A percentile compares a stretch with the other conserved stretches of the same genome.
phyloP scores from a whole-genome alignment of 305 asterid genomes.

The Fraxinus platypoda region DNA sequence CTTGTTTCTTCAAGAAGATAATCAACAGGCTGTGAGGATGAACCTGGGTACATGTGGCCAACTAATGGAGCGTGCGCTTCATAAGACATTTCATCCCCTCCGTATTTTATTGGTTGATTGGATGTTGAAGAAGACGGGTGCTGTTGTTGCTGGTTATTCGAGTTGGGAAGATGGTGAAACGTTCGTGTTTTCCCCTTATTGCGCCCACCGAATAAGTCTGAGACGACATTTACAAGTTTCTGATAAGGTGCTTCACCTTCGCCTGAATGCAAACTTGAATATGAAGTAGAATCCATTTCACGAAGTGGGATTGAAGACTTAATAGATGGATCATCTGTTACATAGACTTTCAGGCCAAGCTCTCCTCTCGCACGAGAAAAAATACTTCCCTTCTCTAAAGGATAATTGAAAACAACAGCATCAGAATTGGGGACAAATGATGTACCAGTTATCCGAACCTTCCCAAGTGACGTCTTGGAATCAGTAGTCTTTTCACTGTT shows the following conservation, averaged over 20 bases:
- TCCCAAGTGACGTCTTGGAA: constrained; percentile 70
- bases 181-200: constrained; percentile 48
- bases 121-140: constrained; percentile 28
- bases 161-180: constrained; percentile 50
- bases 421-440: constrained; percentile 68
- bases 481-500: constrained; percentile 35
- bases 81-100: constrained; percentile 51
- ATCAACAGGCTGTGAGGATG: constrained; percentile 58
- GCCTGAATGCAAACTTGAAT: constrained; percentile 36
- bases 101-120: constrained; percentile 31
- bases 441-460: constrained; percentile 57
- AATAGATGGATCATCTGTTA: constrained; percentile 63
- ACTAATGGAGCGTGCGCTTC: constrained; percentile 45
- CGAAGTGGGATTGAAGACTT: constrained; percentile 49
- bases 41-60: constrained; percentile 40
- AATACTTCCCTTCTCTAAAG: constrained; percentile 63
- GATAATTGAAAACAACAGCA: constrained; percentile 76
- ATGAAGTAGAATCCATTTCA: constrained; percentile 43
- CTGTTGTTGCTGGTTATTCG: constrained; percentile 38
- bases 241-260: constrained; percentile 30
- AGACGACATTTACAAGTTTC: constrained; percentile 24
- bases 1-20: constrained; percentile 75
- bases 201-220: constrained; percentile 30
- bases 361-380: constrained; percentile 76
- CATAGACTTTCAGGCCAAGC: constrained; percentile 68